A percentile compares a stretch with the other conserved stretches of the same genome.
These are phyloP conservation scores for Wickerhamomyces strasburgensis DNA, from an alignment of 805 yeast species.

Conservation along the genomic window DNA sequence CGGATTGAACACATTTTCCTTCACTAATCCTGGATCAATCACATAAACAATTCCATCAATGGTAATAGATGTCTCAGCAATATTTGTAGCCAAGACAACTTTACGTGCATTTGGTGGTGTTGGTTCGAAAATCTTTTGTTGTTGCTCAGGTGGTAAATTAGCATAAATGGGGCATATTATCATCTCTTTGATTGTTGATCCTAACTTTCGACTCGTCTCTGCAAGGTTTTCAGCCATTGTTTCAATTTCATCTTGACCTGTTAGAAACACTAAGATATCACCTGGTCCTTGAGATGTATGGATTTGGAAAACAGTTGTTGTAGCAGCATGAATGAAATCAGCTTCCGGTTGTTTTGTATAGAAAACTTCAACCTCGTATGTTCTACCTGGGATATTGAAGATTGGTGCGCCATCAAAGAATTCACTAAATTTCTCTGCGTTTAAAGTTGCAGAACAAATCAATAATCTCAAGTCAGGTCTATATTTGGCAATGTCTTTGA, in stretches of 20 bases:
- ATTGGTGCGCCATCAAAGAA: conserved; percentile 84
- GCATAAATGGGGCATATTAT: conserved; percentile 87
- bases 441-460: conserved; percentile 92
- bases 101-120: conserved; percentile 78
- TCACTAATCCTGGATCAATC: conserved; percentile 92
- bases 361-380: conserved; percentile 85
- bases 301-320: conserved; percentile 81
- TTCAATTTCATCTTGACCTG: conserved; percentile 97
- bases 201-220: conserved; percentile 62
- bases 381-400: conserved; percentile 84
- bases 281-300: conserved; percentile 71
- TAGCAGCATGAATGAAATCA: conserved; percentile 84
- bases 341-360: conserved; percentile 87
- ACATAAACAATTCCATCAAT: conserved; percentile 95
- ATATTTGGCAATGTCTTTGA: conserved; percentile 60
- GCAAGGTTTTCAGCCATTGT: conserved; percentile 63
- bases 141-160: conserved; percentile 81
- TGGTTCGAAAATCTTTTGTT: conserved; percentile 76
- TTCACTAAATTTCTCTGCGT: conserved; percentile 78
- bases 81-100: conserved; percentile 90
- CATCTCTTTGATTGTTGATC: conserved; percentile 47
- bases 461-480: conserved; percentile 70
- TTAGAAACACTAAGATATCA: conserved; percentile 83
- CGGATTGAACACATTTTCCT: conserved; percentile 86
- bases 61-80: conserved; percentile 95